A percentile compares a stretch with the other conserved stretches of the same genome.
Conservation (phyloP, 2,329 filamentous ascomycete species). For the Phaeosphaeriaceae sp. region DNA sequence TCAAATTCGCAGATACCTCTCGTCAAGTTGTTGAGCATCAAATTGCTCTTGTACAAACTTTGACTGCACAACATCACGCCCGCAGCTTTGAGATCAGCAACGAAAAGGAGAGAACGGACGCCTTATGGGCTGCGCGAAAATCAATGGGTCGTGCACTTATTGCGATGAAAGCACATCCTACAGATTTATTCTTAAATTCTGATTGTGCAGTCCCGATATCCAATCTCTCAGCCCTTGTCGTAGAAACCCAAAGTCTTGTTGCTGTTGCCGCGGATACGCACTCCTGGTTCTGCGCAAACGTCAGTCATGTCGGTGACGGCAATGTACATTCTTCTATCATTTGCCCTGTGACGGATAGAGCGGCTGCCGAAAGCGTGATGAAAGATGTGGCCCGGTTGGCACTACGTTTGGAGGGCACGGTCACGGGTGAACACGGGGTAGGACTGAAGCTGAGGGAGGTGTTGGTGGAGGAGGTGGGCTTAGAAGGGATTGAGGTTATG, state of each 20-base stretch:
- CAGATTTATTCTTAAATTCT: constrained; percentile 72
- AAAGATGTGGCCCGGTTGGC: constrained; percentile 75
- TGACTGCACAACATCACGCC: constrained; percentile 63
- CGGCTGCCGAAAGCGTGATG: constrained; percentile 34
- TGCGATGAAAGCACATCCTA: constrained; percentile 63
- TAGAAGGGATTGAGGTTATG: constrained; percentile 77
- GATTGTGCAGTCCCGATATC: constrained; percentile 81
- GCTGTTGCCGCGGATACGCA: constrained; percentile 31
- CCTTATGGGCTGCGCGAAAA: constrained; percentile 77
- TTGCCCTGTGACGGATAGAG: constrained; percentile 31
- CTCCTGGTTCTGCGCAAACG: constrained; percentile 54
- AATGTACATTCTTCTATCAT: constrained; percentile 47
- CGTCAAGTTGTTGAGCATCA: constrained; percentile 74
- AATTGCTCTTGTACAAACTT: constrained; percentile 66
- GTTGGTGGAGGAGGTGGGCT: constrained; percentile 75
- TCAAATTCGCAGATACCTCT: constrained; percentile 72
- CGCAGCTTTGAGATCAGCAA: constrained; percentile 70
- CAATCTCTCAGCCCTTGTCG: constrained; percentile 72
- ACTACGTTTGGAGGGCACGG: constrained; percentile 81
- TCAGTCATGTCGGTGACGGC: constrained; percentile 75
- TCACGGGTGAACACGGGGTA: constrained; percentile 84
- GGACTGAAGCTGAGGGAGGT: constrained; percentile 84
- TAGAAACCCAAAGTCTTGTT: constrained; percentile 73
- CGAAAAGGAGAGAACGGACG: constrained; percentile 64
- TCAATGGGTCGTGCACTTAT: constrained; percentile 74